Evolutionary conservation across 352 stramenopile genomes (phyloP).

Genomic region (Phytophthora pinifolia): DNA sequence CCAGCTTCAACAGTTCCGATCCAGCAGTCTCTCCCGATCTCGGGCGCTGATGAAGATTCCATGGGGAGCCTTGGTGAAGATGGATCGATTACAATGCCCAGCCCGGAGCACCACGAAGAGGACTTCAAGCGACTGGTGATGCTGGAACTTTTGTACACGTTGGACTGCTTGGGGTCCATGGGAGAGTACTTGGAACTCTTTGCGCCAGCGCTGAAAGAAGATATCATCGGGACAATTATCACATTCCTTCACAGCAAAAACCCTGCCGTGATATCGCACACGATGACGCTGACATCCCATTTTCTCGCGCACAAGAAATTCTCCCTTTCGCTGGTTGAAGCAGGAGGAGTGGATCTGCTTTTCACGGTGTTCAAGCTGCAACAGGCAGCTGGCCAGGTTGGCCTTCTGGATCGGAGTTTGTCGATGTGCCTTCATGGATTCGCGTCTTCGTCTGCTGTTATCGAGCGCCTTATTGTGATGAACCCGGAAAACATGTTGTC

Average conservation of each 20-base stretch:
- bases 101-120: constrained; percentile 65
- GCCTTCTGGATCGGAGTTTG: constrained; percentile 68
- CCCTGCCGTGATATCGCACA: constrained; percentile 71
- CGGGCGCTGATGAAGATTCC: constrained; percentile 25
- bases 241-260: constrained; percentile 88
- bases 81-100: constrained; percentile 27
- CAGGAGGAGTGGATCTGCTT: constrained; percentile 69
- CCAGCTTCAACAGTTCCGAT: constrained; percentile 12
- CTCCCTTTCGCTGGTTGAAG: constrained; percentile 72
- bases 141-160: constrained; percentile 79
- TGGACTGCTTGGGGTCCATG: constrained; percentile 84
- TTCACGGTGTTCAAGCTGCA: constrained; percentile 62
- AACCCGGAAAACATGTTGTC: constrained; percentile 63
- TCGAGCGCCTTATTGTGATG: constrained; percentile 66
- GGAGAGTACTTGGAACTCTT: constrained; percentile 87
- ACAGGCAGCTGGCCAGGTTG: constrained; percentile 55
- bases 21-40: constrained; percentile 24
- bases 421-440: constrained; percentile 88
- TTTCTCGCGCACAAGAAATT: constrained; percentile 89
- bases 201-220: constrained; percentile 77
- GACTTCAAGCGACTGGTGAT: constrained; percentile 78
- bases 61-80: constrained; percentile 30
- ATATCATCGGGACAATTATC: constrained; percentile 79
- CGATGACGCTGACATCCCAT: constrained; percentile 84
- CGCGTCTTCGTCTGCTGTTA: constrained; percentile 74